Base-by-base conservation (phyloP, 352 stramenopile species). In the Pythium aquatile region DNA sequence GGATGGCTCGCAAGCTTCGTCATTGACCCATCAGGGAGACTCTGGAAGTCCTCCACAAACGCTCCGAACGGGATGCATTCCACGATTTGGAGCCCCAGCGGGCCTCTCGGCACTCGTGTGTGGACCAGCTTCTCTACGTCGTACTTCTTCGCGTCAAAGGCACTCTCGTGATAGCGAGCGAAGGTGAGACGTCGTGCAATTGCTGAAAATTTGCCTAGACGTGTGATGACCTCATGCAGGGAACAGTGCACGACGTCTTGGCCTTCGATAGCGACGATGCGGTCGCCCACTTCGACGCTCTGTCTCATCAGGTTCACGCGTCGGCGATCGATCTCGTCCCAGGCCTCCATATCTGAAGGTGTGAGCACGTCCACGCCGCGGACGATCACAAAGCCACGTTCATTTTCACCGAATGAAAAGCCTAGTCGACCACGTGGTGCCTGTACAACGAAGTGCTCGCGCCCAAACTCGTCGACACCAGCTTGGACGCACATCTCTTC, bases 71-170 rank as follows among this genome's bases (percentile, higher is more conserved):
- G 51, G 35, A 83, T 63, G 33, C 44, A 53, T 26, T 87, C 72
- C 35, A 75, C 78, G 42, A 88, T 78, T 24, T 77, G 58, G 7
- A 88, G 49, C 3, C 78, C 81, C 3, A 90, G 63, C 1, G 78
- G 79, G 3, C 81, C 81, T n/a, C 53, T 66, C 0, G 75, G 72
- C n/a, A 75, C 70, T 1, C 71, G 61, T 30, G 77, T 61, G 11
- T 77, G 67, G 44, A 84, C 69, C 10, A 87, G 63, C 60, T 87
- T 88, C 60, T 83, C 81, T 2, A 85, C 64, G 42, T 90, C 81
- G 51, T 73, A 84, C 30, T 58, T 66, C 30, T 72, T 75, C 13
- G 53, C 55, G 17, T 67, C 40, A 56, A 68, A 72, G 5, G 55
- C 39, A 14, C 63, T 71, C 40, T 53, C 29, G 56, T 81, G 69